Evolutionary conservation across 2,329 filamentous ascomycete species (phyloP).

Genomic region (Arthrobotrys iridis): DNA sequence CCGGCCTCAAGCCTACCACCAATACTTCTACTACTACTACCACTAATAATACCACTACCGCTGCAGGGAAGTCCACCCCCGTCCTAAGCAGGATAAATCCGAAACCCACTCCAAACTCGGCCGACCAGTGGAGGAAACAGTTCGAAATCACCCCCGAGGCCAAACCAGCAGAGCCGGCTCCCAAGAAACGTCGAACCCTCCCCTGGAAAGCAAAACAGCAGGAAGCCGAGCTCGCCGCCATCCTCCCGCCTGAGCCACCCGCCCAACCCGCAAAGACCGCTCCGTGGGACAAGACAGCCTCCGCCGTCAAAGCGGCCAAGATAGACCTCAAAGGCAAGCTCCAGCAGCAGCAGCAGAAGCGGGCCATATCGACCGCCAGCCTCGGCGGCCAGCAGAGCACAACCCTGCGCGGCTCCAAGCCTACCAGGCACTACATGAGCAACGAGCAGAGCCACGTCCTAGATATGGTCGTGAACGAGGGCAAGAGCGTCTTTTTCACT

Average conservation of each 20-base stretch:
- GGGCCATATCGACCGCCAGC: conserved; percentile 40
- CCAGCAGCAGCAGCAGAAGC: conserved; percentile 38
- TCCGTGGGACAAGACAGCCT: conserved; percentile 78
- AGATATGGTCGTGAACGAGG: conserved; percentile 79
- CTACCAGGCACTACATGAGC: conserved; percentile 47
- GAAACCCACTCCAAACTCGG: conserved; percentile 9
- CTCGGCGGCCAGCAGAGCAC: conserved; percentile 2
- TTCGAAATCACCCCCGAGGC: conserved; percentile 21
- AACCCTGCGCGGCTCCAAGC: conserved; percentile 12
- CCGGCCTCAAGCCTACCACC: conserved; percentile 26
- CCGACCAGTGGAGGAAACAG: conserved; percentile 40
- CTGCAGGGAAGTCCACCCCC: not conserved
- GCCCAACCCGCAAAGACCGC: conserved; percentile 56
- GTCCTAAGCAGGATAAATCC: not conserved
- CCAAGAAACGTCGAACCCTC: conserved; percentile 35
- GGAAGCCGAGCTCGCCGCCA: conserved; percentile 37
- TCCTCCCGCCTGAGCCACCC: conserved; percentile 20
- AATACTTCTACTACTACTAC: not conserved
- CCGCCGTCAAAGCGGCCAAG: conserved; percentile 71
- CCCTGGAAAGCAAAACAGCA: conserved; percentile 42
- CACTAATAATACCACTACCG: not conserved
- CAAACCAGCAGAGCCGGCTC: conserved; percentile 26
- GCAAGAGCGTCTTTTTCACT: conserved; percentile 95
- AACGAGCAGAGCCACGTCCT: conserved; percentile 83
- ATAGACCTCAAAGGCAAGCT: conserved; percentile 47